A percentile compares a stretch with the other conserved stretches of the same genome.
Conservation (phyloP, 2,329 filamentous ascomycete species). For the Monosporascus sp. region DNA sequence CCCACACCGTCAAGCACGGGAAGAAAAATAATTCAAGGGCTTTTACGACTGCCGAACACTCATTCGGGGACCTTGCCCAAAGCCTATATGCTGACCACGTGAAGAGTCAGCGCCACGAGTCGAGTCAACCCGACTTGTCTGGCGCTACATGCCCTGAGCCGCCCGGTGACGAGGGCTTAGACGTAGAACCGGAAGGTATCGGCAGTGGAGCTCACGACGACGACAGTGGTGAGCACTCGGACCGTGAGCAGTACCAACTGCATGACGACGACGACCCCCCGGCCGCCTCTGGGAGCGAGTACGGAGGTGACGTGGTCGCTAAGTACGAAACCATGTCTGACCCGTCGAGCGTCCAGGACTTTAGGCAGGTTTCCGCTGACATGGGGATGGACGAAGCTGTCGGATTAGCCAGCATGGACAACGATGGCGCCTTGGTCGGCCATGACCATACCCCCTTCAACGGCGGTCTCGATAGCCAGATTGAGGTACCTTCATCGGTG, state of each 20-base stretch:
- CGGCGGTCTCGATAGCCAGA: conserved; percentile 1
- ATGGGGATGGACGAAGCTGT: background rate
- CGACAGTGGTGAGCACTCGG: conserved; percentile 1
- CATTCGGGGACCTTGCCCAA: conserved; percentile 19
- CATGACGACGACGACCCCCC: background rate
- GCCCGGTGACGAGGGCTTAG: background rate
- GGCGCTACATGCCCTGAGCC: background rate
- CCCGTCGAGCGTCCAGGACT: background rate
- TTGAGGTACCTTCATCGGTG: conserved; percentile 14
- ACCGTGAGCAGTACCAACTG: background rate
- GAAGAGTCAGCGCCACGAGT: conserved; percentile 1
- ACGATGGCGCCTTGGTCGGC: background rate
- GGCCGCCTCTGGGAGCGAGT: background rate
- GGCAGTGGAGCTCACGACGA: background rate
- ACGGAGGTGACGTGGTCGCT: background rate
- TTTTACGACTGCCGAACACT: conserved; percentile 1
- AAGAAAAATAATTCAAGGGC: background rate
- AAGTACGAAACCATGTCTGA: background rate
- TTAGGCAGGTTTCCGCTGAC: background rate
- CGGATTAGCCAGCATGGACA: background rate
- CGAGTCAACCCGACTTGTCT: background rate
- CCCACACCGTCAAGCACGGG: background rate
- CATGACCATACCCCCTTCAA: background rate
- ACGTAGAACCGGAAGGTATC: background rate
- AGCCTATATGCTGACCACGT: conserved; percentile 17